A percentile compares a stretch with the other conserved stretches of the same genome.
These are phyloP conservation scores for Camillea tinctor DNA, from an alignment of 2,329 filamentous ascomycete genomes.

Conservation along the genomic window DNA sequence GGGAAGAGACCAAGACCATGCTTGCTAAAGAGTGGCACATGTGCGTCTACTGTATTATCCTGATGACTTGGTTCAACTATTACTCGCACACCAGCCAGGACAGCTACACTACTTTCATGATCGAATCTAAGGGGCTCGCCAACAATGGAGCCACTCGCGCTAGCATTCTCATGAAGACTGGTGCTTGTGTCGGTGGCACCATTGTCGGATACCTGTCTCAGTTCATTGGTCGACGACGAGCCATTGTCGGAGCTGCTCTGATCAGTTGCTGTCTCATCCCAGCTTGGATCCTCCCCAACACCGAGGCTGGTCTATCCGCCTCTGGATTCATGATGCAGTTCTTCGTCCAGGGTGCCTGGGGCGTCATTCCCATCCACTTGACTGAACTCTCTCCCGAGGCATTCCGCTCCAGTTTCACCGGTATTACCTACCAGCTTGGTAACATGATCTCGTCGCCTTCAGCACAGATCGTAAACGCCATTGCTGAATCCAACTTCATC, in stretches of 20 bases:
- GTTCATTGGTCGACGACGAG: constrained; percentile 69
- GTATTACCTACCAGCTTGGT: constrained; percentile 70
- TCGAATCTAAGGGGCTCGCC: constrained; percentile 66
- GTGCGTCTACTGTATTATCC: constrained; percentile 72
- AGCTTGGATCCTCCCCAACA: constrained; percentile 67
- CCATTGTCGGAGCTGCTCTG: constrained; percentile 61
- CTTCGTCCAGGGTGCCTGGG: constrained; percentile 65
- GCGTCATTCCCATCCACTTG: constrained; percentile 69
- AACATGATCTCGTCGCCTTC: constrained; percentile 73
- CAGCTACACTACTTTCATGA: constrained; percentile 79
- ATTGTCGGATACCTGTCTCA: constrained; percentile 74
- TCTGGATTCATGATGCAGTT: constrained; percentile 70
- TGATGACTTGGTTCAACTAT: constrained; percentile 76
- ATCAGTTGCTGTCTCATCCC: constrained; percentile 63
- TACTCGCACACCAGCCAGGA: constrained; percentile 81
- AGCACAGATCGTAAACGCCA: constrained; percentile 74
- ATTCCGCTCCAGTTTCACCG: constrained; percentile 69
- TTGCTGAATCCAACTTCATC: constrained; percentile 63
- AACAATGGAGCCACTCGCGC: constrained; percentile 67
- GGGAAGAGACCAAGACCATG: constrained; percentile 68
- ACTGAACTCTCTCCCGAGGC: constrained; percentile 71
- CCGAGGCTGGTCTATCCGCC: constrained; percentile 58
- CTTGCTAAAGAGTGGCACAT: constrained; percentile 70
- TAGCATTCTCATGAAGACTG: constrained; percentile 78
- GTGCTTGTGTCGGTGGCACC: constrained; percentile 71